A percentile compares a stretch with the other conserved stretches of the same genome.
Evolutionary conservation across 116 monocot species (phyloP).

Genomic region (Phalaenopsis hybrid): DNA sequence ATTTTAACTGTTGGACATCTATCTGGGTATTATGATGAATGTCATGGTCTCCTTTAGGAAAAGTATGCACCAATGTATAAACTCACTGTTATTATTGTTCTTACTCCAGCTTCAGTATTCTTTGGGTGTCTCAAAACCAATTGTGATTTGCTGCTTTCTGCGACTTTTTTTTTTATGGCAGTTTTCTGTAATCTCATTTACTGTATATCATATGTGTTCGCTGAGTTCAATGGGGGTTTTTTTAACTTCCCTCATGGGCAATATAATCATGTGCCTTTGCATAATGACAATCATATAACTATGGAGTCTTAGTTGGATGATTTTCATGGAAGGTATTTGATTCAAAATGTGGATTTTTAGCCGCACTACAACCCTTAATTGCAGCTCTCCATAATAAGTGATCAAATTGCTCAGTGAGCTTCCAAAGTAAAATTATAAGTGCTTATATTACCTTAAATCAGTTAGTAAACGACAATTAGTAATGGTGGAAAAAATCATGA

Average conservation of each 20-base stretch:
- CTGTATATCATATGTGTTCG: neutral
- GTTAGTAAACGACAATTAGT: neutral
- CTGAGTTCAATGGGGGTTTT: neutral
- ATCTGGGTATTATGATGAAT: neutral
- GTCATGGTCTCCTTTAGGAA: neutral
- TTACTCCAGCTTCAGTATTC: neutral
- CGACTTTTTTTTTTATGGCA: neutral
- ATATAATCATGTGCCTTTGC: neutral
- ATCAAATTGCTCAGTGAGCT: neutral
- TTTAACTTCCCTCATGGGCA: neutral
- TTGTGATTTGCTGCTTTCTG: neutral
- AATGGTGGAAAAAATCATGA: neutral
- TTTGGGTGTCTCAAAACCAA: neutral
- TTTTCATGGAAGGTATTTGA: neutral
- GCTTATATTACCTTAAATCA: neutral
- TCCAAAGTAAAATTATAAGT: neutral
- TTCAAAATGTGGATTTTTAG: neutral
- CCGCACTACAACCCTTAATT: neutral
- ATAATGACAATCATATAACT: neutral
- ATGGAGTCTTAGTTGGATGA: neutral
- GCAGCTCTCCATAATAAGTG: neutral
- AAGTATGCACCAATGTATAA: neutral
- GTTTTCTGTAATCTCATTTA: slow-evolving; percentile 1
- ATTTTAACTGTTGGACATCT: neutral
- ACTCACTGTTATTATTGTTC: neutral